Evolutionary conservation across 2,329 filamentous ascomycete species (phyloP).

Genomic region (Penicillium fuscoglaucum): DNA sequence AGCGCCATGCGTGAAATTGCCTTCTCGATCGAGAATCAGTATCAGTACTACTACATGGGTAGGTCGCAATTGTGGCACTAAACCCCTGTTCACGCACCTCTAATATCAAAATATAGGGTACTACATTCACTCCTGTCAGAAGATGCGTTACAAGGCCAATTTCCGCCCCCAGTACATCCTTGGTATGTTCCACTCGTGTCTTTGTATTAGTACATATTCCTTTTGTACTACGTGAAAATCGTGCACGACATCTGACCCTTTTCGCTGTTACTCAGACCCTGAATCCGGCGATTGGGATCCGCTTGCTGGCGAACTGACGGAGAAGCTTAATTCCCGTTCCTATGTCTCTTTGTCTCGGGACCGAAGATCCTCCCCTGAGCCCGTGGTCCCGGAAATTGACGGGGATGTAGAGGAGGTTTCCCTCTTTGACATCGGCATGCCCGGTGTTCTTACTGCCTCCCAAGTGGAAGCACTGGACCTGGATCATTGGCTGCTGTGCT

Average conservation of each 20-base stretch:
- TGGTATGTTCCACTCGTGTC: conserved; percentile 34
- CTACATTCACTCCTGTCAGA: conserved; percentile 60
- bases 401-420: conserved; percentile 41
- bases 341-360: conserved; percentile 50
- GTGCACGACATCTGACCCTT: conserved; percentile 4
- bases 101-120: conserved; percentile 46
- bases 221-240: not conserved
- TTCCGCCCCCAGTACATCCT: conserved; percentile 52
- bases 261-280: conserved; percentile 40
- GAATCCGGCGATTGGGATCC: conserved; percentile 48
- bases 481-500: conserved; percentile 46
- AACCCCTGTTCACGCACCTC: not conserved
- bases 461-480: conserved; percentile 46
- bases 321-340: conserved; percentile 44
- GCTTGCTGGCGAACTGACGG: conserved; percentile 43
- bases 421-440: conserved; percentile 49
- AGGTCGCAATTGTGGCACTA: conserved; percentile 8
- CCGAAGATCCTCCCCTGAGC: conserved; percentile 20
- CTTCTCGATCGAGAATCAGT: conserved; percentile 55
- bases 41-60: conserved; percentile 67
- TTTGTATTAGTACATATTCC: not conserved
- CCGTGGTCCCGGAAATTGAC: conserved; percentile 10
- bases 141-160: conserved; percentile 53
- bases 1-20: conserved; percentile 62
- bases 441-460: conserved; percentile 46